Base-by-base conservation (phyloP, 352 stramenopile species). In the Globisporangium ultimum region DNA sequence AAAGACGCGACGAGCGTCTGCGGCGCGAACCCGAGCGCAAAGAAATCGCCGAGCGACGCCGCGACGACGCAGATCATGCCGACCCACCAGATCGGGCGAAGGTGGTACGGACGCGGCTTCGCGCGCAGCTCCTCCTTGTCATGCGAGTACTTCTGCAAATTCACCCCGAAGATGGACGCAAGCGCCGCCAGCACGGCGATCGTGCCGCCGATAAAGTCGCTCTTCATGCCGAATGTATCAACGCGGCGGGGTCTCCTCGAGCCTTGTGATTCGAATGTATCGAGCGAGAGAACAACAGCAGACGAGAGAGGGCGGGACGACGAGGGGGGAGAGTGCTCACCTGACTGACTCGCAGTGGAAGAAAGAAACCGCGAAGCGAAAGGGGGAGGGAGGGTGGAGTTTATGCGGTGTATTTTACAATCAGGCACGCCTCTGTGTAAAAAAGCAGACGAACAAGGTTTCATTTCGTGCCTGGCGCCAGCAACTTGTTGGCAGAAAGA, bases 91-190 rank as follows among this genome's bases (percentile, higher is more conserved):
- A 96, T 63, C 17, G 89, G 89, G 5, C 89, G 88, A 66, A 75
- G 57, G 42, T 81, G 74, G 76, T 96, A 97, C 21, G 88, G 72
- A n/a, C 85, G 76, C 48, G 66, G 83, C 51, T 84, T 74, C 41
- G 76, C 71, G 18, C 80, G 80, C 55, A 75, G 60, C 51, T 88
- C 87, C 60, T 97, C 89, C 62, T 90, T 85, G 65, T 93, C 80
- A 56, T 96, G 87, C 50, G 79, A 93, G 61, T 95, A 94, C 71
- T 97, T 97, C 67, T 97, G 88, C 58, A 96, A 68, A 61, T 97
- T 97, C 11, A 96, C 87, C 48, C 89, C 89, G 43, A 97, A 91
- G 75, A 95, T 97, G 59, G 87, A 94, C 48, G 84, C 70, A 49
- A 96, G 71, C 2, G 87, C 70, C n/a, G 80, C 79, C 22, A 78